Percentiles rank a stretch among this genome's conserved stretches.
Evolutionary conservation across 257 asterid species (phyloP).

Genomic region (Rhazya stricta): DNA sequence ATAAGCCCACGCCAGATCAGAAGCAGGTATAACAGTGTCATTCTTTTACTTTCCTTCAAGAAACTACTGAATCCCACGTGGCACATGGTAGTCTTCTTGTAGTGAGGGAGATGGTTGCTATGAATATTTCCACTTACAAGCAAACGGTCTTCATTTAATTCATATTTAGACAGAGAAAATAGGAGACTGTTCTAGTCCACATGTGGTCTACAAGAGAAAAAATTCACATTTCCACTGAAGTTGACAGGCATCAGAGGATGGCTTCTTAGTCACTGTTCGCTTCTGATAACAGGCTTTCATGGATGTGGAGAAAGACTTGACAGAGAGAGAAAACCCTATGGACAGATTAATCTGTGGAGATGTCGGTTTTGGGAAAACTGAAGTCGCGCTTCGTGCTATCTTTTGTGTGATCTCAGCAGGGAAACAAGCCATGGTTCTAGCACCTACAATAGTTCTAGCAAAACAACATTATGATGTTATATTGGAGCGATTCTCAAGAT

Average conservation of each 20-base stretch:
- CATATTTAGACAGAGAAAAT: background rate
- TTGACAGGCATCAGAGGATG: background rate
- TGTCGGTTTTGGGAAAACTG: slow-evolving; percentile 98
- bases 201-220: background rate
- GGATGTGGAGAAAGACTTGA: slow-evolving; percentile 90
- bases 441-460: slow-evolving; percentile 93
- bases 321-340: slow-evolving; percentile 90
- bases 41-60: slow-evolving; percentile 6
- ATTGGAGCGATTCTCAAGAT: slow-evolving; percentile 72
- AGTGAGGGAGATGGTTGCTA: background rate
- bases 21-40: slow-evolving; percentile 42
- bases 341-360: slow-evolving; percentile 97
- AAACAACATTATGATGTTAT: slow-evolving; percentile 92
- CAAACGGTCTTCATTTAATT: background rate
- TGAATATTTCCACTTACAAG: slow-evolving; percentile 6
- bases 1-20: slow-evolving; percentile 89
- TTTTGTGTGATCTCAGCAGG: slow-evolving; percentile 84
- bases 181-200: background rate
- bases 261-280: slow-evolving; percentile 17
- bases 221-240: background rate
- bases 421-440: slow-evolving; percentile 92
- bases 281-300: slow-evolving; percentile 70
- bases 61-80: slow-evolving; percentile 10
- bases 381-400: slow-evolving; percentile 97
- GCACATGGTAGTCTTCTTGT: slow-evolving; percentile 10